Conservation (phyloP, 2,329 filamentous ascomycete species). For the Aureobasidium lini region DNA sequence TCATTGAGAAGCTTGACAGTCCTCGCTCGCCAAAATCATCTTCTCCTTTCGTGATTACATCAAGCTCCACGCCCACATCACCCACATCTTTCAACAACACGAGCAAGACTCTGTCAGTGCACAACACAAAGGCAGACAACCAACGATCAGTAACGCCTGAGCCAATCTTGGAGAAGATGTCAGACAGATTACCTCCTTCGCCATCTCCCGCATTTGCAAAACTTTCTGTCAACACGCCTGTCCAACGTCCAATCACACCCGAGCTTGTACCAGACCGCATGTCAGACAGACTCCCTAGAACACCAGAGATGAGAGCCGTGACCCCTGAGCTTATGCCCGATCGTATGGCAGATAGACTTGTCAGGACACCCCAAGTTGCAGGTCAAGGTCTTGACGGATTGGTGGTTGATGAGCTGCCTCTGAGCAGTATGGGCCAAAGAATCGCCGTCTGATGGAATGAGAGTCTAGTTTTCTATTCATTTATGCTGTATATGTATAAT, state of each 20-base stretch:
- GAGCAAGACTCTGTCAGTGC: neutral
- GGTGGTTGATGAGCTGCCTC: slow-evolving; percentile 25
- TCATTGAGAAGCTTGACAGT: slow-evolving; percentile 27
- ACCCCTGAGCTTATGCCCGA: slow-evolving; percentile 8
- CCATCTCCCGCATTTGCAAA: neutral
- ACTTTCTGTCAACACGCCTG: neutral
- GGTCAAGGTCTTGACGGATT: slow-evolving; percentile 20
- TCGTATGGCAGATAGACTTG: slow-evolving; percentile 4
- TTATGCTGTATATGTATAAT: neutral
- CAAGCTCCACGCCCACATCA: neutral
- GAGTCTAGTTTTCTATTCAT: neutral
- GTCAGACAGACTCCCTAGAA: neutral
- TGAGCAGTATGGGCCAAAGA: slow-evolving; percentile 28
- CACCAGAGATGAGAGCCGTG: neutral
- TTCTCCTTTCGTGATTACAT: neutral
- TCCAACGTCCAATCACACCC: neutral
- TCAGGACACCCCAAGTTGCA: neutral
- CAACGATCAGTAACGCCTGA: slow-evolving; percentile 4
- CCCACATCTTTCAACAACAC: neutral
- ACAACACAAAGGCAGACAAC: neutral
- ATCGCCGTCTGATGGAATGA: slow-evolving; percentile 17
- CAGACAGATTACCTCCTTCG: neutral
- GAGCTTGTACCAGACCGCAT: slow-evolving; percentile 7
- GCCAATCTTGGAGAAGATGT: slow-evolving; percentile 1
- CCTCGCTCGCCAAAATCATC: slow-evolving; percentile 20